Evolutionary conservation across 495 filamentous ascomycete genomes (phyloP), one percentile per base, ranked within the genome.

Genomic region (Penicillium coprophilum): DNA sequence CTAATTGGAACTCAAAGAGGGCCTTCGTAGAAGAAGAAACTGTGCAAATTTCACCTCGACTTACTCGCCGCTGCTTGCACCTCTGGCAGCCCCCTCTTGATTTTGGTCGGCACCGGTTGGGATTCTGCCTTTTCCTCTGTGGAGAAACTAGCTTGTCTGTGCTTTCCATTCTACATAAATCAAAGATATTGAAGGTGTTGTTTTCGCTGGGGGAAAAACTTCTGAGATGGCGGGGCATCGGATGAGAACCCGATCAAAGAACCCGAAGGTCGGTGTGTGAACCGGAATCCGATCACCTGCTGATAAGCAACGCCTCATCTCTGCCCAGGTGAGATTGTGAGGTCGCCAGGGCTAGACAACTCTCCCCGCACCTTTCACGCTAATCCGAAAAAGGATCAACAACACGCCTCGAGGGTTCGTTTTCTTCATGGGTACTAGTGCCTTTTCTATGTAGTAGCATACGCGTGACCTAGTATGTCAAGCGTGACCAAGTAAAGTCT

Each of bases 61-160:
- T 64, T 64, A 67, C 64, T 56, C 64, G 55, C 50, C 64, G 58
- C 50, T 67, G 61, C 61, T 67, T 67, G 53, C 64, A 67, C 53
- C 57, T 45, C 15, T 51, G 56, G 32, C 64, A 67, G 17, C 64
- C 64, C 39, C 64, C 64, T 56, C 58, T 64, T 9, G 64, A 67
- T 46, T 67, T 67, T 17, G 64, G 64, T 17, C 56, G 52, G 24
- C 64, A 64, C 34, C 64, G 58, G 47, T 67, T 67, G 27, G 64
- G 64, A 44, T 67, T 61, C 46, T 63, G 60, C 57, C 60, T 47
- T 50, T 63, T 62, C 34, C 53, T 56, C 32, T 38, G 34, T 4
- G 28, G 44, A 15, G 55, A 2, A 13, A 24, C 9, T 13, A 23
- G 17, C 11, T n/a, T 24, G 13, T 34, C 31, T 24, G 50, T 21